These are phyloP conservation scores for Irpex sp. DNA, from an alignment of 1,284 basidiomycete genomes.

Conservation along the genomic window DNA sequence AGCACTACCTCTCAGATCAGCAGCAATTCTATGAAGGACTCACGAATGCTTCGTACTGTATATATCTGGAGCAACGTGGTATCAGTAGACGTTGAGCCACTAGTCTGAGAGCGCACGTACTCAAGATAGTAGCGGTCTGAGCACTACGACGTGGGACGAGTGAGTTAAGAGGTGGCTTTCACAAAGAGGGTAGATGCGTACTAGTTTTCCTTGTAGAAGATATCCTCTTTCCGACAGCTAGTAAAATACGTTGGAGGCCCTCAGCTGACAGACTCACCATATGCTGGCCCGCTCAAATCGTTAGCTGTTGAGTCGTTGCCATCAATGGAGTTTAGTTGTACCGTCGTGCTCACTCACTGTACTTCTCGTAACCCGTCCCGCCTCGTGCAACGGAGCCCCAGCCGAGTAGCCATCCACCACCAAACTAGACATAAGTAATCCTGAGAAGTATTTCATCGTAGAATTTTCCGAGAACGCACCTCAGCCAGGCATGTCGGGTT, in stretches of 20 bases:
- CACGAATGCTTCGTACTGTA: conserved; percentile 31
- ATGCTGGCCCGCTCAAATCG: conserved; percentile 37
- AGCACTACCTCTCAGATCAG: conserved; percentile 30
- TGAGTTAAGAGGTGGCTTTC: too few species aligned
- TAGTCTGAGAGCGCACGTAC: conserved; percentile 22
- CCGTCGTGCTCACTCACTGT: conserved; percentile 26
- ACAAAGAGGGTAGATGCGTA: conserved; percentile 17
- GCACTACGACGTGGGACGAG: conserved; percentile 24
- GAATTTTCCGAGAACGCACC: conserved; percentile 19
- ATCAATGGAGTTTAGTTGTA: not conserved
- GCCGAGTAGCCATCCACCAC: conserved; percentile 40
- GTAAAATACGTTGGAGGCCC: not conserved
- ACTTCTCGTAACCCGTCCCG: conserved; percentile 47
- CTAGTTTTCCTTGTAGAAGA: conserved; percentile 50
- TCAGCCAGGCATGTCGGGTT: conserved; percentile 46
- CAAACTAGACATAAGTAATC: conserved; percentile 31
- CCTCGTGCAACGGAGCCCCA: conserved; percentile 36
- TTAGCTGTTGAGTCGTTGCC: conserved; percentile 20
- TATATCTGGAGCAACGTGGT: conserved; percentile 26
- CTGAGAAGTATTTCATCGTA: not conserved
- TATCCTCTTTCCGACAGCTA: conserved; percentile 29
- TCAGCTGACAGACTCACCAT: conserved; percentile 24
- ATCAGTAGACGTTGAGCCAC: too few species aligned
- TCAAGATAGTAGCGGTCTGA: conserved; percentile 44
- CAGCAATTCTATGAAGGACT: not conserved